These are phyloP conservation scores for Dittrichia graveolens DNA, from an alignment of 129 eudicot species.

Conservation along the genomic window DNA sequence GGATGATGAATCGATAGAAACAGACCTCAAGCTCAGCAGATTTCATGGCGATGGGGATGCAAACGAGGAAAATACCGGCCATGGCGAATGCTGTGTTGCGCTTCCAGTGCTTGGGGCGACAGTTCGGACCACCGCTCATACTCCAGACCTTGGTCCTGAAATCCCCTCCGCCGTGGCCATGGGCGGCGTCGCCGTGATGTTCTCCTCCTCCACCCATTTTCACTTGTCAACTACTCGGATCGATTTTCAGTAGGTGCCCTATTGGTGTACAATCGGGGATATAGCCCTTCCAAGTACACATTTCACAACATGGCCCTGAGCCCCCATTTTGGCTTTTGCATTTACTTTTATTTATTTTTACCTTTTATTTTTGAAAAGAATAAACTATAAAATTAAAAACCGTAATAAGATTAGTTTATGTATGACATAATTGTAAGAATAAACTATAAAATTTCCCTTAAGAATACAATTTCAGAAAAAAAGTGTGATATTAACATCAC, in stretches of 20 bases:
- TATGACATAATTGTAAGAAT: no score
- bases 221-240: constrained; percentile 6
- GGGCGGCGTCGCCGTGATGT: constrained; percentile 45
- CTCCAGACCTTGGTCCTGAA: constrained; percentile 93
- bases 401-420: no score
- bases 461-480: no score
- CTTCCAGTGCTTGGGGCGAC: constrained; percentile 92
- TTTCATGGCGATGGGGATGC: constrained; percentile 93
- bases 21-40: constrained; percentile 91
- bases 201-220: constrained; percentile 69
- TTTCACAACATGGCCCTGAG: no score
- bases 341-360: no score
- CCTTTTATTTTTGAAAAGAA: no score
- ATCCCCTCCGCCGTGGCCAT: constrained; percentile 63
- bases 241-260: constrained; percentile 28
- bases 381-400: no score
- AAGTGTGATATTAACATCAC: no score
- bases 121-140: constrained; percentile 87
- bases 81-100: constrained; percentile 97
- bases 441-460: no score
- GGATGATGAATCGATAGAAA: constrained; percentile 6
- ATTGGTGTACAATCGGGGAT: constrained; percentile 12
- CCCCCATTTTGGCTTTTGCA: no score
- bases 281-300: not conserved
- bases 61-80: constrained; percentile 76